Evolutionary conservation across 768 basidiomycete species (phyloP).

Genomic region (Exsudoporus frostii): DNA sequence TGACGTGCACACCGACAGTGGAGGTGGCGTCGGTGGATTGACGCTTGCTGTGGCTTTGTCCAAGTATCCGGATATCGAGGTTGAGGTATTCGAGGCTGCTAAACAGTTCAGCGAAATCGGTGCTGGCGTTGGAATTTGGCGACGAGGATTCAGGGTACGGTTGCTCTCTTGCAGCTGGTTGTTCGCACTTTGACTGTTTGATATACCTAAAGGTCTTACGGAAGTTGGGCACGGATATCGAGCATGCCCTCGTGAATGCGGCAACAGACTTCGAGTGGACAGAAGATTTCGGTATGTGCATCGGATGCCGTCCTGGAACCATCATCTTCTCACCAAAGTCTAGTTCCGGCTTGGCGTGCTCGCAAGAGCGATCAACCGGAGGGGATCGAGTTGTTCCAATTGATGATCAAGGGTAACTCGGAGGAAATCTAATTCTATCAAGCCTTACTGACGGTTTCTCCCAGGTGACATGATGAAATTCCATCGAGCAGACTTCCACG

Average conservation of each 20-base stretch:
- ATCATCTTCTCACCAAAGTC: background rate
- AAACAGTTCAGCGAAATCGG: constrained; percentile 50
- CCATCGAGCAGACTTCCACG: constrained; percentile 69
- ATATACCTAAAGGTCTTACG: constrained; percentile 16
- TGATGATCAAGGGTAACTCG: constrained; percentile 52
- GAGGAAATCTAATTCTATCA: background rate
- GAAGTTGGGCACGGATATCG: constrained; percentile 20
- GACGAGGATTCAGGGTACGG: constrained; percentile 30
- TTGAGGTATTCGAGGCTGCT: constrained; percentile 56
- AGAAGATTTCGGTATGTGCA: constrained; percentile 21
- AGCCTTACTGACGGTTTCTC: constrained; percentile 3
- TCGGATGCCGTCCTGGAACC: background rate
- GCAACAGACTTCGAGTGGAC: constrained; percentile 21
- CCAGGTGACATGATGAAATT: constrained; percentile 51
- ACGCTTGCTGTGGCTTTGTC: constrained; percentile 36
- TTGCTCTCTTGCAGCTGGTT: background rate
- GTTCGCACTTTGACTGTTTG: background rate
- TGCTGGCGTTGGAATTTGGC: constrained; percentile 54
- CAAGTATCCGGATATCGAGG: constrained; percentile 49
- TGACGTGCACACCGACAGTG: constrained; percentile 23
- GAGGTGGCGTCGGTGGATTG: constrained; percentile 42
- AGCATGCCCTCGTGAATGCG: constrained; percentile 13
- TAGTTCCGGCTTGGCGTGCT: constrained; percentile 52
- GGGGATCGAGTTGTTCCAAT: constrained; percentile 51
- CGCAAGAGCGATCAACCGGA: constrained; percentile 59